Base-by-base conservation (phyloP, 78 protist genomes). In the Corallochytrium limacisporum region DNA sequence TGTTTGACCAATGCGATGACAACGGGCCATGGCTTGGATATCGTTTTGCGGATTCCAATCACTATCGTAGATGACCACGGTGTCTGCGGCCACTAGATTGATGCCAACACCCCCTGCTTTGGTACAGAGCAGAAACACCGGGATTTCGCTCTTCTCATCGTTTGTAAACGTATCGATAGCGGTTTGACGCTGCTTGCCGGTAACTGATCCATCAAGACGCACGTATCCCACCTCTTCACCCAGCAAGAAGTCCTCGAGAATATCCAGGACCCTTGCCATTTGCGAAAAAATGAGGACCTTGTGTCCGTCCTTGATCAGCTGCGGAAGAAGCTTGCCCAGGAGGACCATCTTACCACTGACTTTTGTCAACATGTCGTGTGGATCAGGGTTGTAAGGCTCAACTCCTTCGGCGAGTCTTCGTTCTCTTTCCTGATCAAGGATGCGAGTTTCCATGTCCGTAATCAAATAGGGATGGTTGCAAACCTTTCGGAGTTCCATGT, bases 31-130 rank as follows among this genome's bases (percentile, higher is more conserved):
- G 10, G 96, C 98, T 65, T 95, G 98, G 24, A 92, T 10, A 62
- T 95, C 98, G 63, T 91, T 85, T 40, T 89, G 95, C 16, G 99
- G 98, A 69, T 95, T 93, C 98, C 98, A 95, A 63, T 95, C 99
- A n/a, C 72, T 37, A 66, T 95, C 99, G 61, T 81, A 92, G 61
- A 95, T 88, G 73, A 95, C 73, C 49, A 91, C 96, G 3, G 97
- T 91, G 69, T 94, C 97, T 2, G 98, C 97, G 4, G 96, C 82
- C 0, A 82, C 66, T 32, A 95, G 79, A 65, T 91, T 95, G 79
- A 95, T 89, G 62, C 99, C 99, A 13, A 90, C 61, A 4, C 99
- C 99, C 53, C 99, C 99, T 1, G 99, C 99, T 8, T 88, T 59
- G 9, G 99, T 95, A 49, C 85, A 90, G 32, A 92, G 79, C 26